Base-by-base conservation (phyloP, 1,284 basidiomycete species). In the Ceratobasidium sp. region DNA sequence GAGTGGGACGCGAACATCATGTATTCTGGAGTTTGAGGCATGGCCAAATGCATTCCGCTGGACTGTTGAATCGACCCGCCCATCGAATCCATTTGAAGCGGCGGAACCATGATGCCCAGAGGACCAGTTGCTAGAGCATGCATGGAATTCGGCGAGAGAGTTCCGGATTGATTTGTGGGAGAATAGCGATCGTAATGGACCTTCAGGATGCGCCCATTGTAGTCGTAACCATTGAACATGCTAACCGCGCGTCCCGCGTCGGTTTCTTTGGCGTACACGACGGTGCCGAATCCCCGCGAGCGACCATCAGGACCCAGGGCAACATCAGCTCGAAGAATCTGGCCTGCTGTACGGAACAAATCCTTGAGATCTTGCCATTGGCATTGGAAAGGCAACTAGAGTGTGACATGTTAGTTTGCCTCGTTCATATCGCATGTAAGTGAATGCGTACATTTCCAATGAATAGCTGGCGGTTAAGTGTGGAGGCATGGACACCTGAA, bases 321-420 rank as follows among this genome's bases (percentile, higher is more conserved):
- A 1, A 98, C 94, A 78, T 98, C 95, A 9, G 94, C 95, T 21
- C 95, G 89, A 35, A 95, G 84, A 63, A 98, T 92, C 18, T 91
- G 90, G 9, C 95, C 95, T 1, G 92, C 92, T 76, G 93, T 89
- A 13, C 95, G 88, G 80, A 97, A 95, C 2, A 97, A 86, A 79
- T 98, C 95, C 81, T 97, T 97, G 73, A 98, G 86, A 78, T 98
- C 95, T 82, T 98, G 97, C 97, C 97, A 99, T 83, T 98, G 96
- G 79, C 94, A 93, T 77, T 96, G 92, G 82, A 97, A 93, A 0
- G 96, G 96, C n/a, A 98, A 87, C 94, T 98, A 80, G 58, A 28
- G 41, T 1, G 52, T 8, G 58, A n/a, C 74, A 8, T 66, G 35
- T 38, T 26, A 72, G 66, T 67, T 41, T 75, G 67, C 35, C 21